These are phyloP conservation scores for Exophiala oligosperma DNA, from an alignment of 2,329 filamentous ascomycete genomes.

Conservation along the genomic window DNA sequence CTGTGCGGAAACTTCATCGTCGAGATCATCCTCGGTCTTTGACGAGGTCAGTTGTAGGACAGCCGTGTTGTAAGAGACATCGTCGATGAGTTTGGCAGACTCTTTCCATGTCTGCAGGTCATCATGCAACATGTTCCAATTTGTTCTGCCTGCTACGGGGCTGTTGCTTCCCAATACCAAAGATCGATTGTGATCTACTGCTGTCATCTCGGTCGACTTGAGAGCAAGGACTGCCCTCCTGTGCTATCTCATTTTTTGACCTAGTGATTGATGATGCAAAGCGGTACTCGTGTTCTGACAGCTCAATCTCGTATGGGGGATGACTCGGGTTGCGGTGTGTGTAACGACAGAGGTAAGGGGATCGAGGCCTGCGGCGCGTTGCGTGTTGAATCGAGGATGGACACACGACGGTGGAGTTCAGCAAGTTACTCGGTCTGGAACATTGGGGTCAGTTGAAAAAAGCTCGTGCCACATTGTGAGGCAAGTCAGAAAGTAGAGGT, in stretches of 20 bases:
- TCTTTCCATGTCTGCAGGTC: slow-evolving; percentile 16
- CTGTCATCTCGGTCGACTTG: slow-evolving; percentile 17
- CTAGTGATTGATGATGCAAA: not conserved
- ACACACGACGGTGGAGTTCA: slow-evolving; percentile 4
- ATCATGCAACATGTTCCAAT: slow-evolving; percentile 14
- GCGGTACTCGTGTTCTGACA: not conserved
- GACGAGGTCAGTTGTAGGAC: slow-evolving; percentile 38
- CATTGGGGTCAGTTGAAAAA: slow-evolving; percentile 4
- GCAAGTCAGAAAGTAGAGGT: not conserved
- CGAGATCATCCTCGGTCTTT: slow-evolving; percentile 39
- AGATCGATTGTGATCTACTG: slow-evolving; percentile 15
- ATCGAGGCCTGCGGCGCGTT: slow-evolving; percentile 1
- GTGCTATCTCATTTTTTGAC: slow-evolving; percentile 19
- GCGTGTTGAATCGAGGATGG: not conserved
- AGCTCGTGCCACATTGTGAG: slow-evolving; percentile 9
- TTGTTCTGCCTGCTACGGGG: slow-evolving; percentile 2
- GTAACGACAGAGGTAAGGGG: slow-evolving; percentile 6
- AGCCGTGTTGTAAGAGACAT: slow-evolving; percentile 38
- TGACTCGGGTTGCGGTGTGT: slow-evolving; percentile 7
- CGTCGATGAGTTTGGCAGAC: slow-evolving; percentile 33
- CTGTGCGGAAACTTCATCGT: slow-evolving; percentile 39
- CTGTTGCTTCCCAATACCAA: slow-evolving; percentile 5
- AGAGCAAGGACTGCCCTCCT: slow-evolving; percentile 3
- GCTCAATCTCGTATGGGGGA: not conserved
- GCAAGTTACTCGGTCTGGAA: slow-evolving; percentile 15